A percentile compares a stretch with the other conserved stretches of the same genome.
phyloP scores from a whole-genome alignment of 2,329 filamentous ascomycete species.

The Orbilia javanica region DNA sequence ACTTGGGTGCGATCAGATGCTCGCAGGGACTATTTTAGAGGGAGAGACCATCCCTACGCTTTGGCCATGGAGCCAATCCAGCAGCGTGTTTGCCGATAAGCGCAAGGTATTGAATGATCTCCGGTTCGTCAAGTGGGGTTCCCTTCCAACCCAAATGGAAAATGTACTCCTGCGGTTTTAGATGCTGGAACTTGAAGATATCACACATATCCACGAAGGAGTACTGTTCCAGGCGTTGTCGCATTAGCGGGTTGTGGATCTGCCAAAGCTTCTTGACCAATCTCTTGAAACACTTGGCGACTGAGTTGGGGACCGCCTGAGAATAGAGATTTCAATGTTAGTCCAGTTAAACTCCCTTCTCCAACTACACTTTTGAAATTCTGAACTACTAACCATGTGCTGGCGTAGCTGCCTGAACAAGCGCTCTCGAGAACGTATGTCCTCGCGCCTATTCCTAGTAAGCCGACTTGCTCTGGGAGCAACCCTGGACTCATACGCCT shows the following conservation, averaged over 20 bases:
- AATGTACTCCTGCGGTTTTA: constrained; percentile 26
- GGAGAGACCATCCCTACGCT: background rate
- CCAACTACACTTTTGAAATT: background rate
- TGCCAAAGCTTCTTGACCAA: background rate
- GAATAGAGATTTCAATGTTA: background rate
- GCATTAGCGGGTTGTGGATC: background rate
- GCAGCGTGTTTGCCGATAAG: constrained; percentile 5
- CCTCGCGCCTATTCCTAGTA: background rate
- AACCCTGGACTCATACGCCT: too few species aligned
- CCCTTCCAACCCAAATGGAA: constrained; percentile 24
- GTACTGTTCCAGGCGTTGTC: constrained; percentile 9
- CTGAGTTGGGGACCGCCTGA: background rate
- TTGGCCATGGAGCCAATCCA: constrained; percentile 9
- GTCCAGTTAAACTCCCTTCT: background rate
- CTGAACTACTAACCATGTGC: constrained; percentile 5
- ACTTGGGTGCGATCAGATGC: too few species aligned
- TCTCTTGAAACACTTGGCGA: background rate
- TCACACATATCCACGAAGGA: constrained; percentile 32
- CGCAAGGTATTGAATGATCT: constrained; percentile 21
- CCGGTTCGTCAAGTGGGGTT: constrained; percentile 6
- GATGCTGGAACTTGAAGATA: constrained; percentile 45
- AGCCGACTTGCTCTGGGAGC: too few species aligned
- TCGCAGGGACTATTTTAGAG: too few species aligned
- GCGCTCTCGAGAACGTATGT: constrained; percentile 25
- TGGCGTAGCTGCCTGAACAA: constrained; percentile 24